Evolutionary conservation across 345 rosid species (phyloP), one percentile per base, ranked within the genome.

Genomic region (Combretum micranthum): DNA sequence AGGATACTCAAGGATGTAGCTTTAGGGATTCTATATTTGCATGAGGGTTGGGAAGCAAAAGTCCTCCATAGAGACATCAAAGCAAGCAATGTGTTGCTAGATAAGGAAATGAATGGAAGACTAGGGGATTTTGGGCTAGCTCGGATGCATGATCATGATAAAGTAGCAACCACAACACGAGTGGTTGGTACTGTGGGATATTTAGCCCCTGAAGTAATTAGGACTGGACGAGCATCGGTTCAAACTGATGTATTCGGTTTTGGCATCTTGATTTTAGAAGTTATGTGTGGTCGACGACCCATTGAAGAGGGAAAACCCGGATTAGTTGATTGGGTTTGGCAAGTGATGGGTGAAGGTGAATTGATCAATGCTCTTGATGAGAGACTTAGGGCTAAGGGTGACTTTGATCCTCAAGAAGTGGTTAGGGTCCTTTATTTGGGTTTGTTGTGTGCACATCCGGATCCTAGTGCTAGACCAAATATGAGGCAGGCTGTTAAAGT

Each of bases 181-280:
- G 92, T 87, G 55, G 91, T 84, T 1, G 84, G 95, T 50, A 85
- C 95, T 0, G 76, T 78, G 0, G 98, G 98, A 4, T 91, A 84
- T 71, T 50, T 88, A 20, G 90, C 98, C 2, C 96, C 96, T 2
- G 95, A 85, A 60, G 79, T 76, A 58, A 39, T 75, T 25, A 63
- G 77, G 56, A 49, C 57, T 1, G 83, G 95, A 25, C 69, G 75
- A 56, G 83, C 73, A 20, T 74, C 84, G 0, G 60, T 75, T 0
- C 73, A 46, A 54, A 76, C 84, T 0, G 82, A 82, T 54, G 76
- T 82, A 21, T 82, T 69, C 12, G 77, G 92, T 19, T 71, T 80
- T 32, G 83, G 83, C 39, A 61, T 80, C 42, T 52, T 82, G 50
- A 64, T 76, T 7, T 60, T 85, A 22, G 87, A 85, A 65, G 81